A percentile compares a stretch with the other conserved stretches of the same genome.
Evolutionary conservation across 208 protist species (phyloP).

Genomic region (Borovskyia barvae): DNA sequence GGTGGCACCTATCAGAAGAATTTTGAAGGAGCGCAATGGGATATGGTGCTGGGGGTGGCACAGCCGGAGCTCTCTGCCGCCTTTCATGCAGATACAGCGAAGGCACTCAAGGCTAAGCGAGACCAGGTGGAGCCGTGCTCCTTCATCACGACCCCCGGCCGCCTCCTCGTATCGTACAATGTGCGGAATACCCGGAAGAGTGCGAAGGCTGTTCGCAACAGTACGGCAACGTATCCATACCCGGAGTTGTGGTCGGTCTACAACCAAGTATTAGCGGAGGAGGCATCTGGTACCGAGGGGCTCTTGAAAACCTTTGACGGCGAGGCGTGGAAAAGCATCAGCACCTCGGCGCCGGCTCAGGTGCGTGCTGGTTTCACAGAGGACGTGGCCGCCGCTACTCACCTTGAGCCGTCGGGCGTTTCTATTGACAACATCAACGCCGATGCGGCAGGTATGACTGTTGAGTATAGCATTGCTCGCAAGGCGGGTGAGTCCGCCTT

Average conservation of each 20-base stretch:
- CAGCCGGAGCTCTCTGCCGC: slow-evolving; percentile 33
- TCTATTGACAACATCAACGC: slow-evolving; percentile 25
- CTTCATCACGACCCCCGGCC: slow-evolving; percentile 36
- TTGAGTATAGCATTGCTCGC: slow-evolving; percentile 22
- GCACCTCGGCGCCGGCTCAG: slow-evolving; percentile 8
- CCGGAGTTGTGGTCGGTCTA: slow-evolving; percentile 47
- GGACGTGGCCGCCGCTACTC: slow-evolving; percentile 22
- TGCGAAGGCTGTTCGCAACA: slow-evolving; percentile 20
- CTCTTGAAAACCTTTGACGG: slow-evolving; percentile 38
- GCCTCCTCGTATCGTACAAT: slow-evolving; percentile 50
- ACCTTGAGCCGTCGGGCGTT: slow-evolving; percentile 11
- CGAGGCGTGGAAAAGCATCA: slow-evolving; percentile 28
- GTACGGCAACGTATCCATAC: slow-evolving; percentile 36
- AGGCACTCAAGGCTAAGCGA: slow-evolving; percentile 20
- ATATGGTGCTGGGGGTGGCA: slow-evolving; percentile 32
- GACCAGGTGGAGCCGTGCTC: slow-evolving; percentile 31
- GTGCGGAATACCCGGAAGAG: slow-evolving; percentile 15
- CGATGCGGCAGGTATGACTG: slow-evolving; percentile 28
- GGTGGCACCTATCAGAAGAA: slow-evolving; percentile 37
- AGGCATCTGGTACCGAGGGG: slow-evolving; percentile 25
- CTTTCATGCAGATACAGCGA: slow-evolving; percentile 48
- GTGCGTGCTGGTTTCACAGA: slow-evolving; percentile 24
- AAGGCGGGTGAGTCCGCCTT: slow-evolving; percentile 25
- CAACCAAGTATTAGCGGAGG: slow-evolving; percentile 30
- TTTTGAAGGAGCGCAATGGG: slow-evolving; percentile 58